Evolutionary conservation across 371 early-diverging fungal species (phyloP), one percentile per base, ranked within the genome.

Genomic region (Rhizopus delemar): DNA sequence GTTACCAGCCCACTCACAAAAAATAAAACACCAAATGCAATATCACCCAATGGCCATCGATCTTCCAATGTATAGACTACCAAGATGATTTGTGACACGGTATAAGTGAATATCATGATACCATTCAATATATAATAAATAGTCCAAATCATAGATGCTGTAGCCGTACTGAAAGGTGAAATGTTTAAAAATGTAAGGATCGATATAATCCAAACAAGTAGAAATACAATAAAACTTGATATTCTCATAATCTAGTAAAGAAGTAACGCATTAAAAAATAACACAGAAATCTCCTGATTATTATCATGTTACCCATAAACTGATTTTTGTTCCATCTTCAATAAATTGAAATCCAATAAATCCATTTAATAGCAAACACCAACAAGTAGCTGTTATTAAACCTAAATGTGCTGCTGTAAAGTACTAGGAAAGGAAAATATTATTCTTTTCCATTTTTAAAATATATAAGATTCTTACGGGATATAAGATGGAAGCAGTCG

Each of bases 321-420:
- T 77, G 58, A 75, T 69, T n/a, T 84, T 82, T 16, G 94, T 94
- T 28, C 96, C 96, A 74, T 95, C 96, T 70, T 95, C 95, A 7
- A 89, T 84, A 83, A 92, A 94, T 75, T 94, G 94, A 78, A 93
- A 93, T 13, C 91, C 91, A 33, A 95, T 88, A 57, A 94, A 90
- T 12, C 94, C 96, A 74, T 95, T 95, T 35, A 93, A 67, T 57
- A 95, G 69, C 59, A 95, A 71, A 63, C 88, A 86, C 90, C 92
- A 93, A 62, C 90, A 84, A 48, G 88, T 82, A 8, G 91, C 82
- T 53, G 86, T 84, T 39, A 85, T 72, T n/a, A 91, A 58, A 2
- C 88, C 90, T 43, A 91, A 63, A 66, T 93, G 89, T 4, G 74
- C 83, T 2, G 94, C 90, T 13, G 85, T 85, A 58, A 93, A 86